These are phyloP conservation scores for Fusarium nurragi DNA, from an alignment of 2,329 filamentous ascomycete genomes.

Conservation along the genomic window DNA sequence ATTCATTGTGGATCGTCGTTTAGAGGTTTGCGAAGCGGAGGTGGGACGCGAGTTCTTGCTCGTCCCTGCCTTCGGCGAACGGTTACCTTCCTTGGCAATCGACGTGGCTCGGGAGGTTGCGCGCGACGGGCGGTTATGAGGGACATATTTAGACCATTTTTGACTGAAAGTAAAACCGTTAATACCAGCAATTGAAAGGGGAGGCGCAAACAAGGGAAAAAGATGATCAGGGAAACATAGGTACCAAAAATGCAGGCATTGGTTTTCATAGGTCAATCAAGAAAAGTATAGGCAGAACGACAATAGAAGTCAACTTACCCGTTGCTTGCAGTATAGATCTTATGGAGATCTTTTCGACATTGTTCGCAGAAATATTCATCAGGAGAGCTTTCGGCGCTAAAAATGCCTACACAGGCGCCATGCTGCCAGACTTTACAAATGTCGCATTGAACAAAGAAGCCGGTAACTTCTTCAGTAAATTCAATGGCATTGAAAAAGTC, in stretches of 20 bases:
- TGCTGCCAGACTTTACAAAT: constrained; percentile 99
- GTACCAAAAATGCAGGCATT: not conserved
- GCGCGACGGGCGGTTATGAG: constrained; percentile 65
- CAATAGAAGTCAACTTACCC: constrained; percentile 70
- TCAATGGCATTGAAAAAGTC: constrained; percentile 68
- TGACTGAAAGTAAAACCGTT: constrained; percentile 58
- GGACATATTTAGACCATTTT: constrained; percentile 73
- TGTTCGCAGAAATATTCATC: constrained; percentile 98
- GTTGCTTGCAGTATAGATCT: constrained; percentile 79
- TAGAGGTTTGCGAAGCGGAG: constrained; percentile 64
- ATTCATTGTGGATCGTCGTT: constrained; percentile 96
- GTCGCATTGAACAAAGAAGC: constrained; percentile 98
- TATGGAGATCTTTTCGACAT: constrained; percentile 91
- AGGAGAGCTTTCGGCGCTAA: constrained; percentile 90
- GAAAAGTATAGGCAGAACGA: not conserved
- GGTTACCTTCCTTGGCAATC: constrained; percentile 60
- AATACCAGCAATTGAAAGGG: constrained; percentile 43
- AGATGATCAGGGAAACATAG: not conserved
- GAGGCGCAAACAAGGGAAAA: not conserved
- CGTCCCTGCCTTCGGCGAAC: constrained; percentile 69
- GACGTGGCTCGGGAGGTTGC: constrained; percentile 71
- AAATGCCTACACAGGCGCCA: constrained; percentile 95
- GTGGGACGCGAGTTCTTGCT: constrained; percentile 66
- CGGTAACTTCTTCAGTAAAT: constrained; percentile 85
- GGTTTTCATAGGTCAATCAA: not conserved